Evolutionary conservation across 2,329 filamentous ascomycete species (phyloP).

Genomic region (Hypoxylon sp.): DNA sequence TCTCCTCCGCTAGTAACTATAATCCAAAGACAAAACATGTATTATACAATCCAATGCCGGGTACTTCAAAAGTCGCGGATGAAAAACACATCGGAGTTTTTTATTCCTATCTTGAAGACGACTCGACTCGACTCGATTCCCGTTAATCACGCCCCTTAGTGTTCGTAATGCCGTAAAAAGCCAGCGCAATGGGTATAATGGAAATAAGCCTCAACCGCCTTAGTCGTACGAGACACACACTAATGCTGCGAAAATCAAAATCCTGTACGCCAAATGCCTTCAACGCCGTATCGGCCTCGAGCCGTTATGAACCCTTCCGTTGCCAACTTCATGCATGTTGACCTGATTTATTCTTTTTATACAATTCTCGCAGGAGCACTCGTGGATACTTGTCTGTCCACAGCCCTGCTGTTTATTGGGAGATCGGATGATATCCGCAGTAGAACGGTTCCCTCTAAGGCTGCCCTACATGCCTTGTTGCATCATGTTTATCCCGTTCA

Average conservation of each 20-base stretch:
- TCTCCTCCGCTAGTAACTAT: neutral
- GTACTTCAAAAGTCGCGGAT: neutral
- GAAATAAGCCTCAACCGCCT: constrained; percentile 28
- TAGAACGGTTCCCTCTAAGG: neutral
- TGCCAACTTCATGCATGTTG: neutral
- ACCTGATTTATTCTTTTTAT: constrained; percentile 9
- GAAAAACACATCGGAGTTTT: neutral
- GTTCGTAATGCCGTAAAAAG: constrained; percentile 26
- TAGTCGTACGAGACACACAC: constrained; percentile 13
- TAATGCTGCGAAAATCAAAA: constrained; percentile 14
- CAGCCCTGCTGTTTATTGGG: too few species aligned
- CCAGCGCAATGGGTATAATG: constrained; percentile 40
- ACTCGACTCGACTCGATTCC: neutral
- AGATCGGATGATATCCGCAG: neutral
- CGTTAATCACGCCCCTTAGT: neutral
- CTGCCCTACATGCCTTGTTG: constrained; percentile 63
- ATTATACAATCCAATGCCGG: neutral
- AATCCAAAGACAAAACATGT: neutral
- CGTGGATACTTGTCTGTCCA: neutral
- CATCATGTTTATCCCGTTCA: constrained; percentile 58
- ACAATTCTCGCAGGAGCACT: constrained; percentile 7
- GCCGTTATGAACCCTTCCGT: neutral
- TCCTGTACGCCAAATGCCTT: constrained; percentile 14
- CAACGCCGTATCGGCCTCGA: constrained; percentile 20
- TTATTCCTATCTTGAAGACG: constrained; percentile 8